Conservation (phyloP, 169 alveolate species). For the Eimeria nieschulzi region DNA sequence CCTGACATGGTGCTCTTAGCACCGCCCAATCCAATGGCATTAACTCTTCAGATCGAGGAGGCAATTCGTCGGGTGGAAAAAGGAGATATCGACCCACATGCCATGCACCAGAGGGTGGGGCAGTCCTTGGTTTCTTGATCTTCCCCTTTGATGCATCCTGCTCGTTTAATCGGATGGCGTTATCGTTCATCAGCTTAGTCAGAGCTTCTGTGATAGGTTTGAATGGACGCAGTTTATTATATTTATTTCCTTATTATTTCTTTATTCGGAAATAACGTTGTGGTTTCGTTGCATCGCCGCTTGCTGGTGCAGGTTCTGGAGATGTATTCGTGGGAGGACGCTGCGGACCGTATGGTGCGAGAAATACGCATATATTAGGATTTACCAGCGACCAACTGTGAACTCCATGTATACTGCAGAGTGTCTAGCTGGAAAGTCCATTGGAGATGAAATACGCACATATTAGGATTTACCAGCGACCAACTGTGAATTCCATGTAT, state of each 20-base stretch:
- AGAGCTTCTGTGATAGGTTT: not conserved
- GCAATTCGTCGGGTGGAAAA: constrained; percentile 18
- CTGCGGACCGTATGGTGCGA: constrained; percentile 56
- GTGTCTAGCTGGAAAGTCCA: not conserved
- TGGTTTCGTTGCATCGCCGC: not conserved
- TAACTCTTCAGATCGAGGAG: constrained; percentile 23
- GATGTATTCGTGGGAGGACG: constrained; percentile 60
- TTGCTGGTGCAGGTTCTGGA: constrained; percentile 8
- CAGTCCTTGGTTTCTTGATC: too few relatives aligned
- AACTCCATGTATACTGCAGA: not conserved
- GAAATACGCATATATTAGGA: not conserved
- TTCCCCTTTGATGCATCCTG: not conserved
- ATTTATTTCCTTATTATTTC: not conserved
- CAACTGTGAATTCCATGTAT: not conserved
- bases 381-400: not conserved
- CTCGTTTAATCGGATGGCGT: not conserved
- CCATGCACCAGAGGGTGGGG: constrained; percentile 21
- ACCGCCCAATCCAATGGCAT: constrained; percentile 10
- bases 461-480: not conserved
- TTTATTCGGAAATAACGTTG: too few relatives aligned
- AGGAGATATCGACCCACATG: constrained; percentile 29
- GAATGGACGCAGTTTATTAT: not conserved
- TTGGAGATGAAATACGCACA: not conserved
- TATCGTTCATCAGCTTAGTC: not conserved
- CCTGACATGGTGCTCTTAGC: constrained; percentile 53